phyloP scores from a whole-genome alignment of 768 basidiomycete species.

The Paxillus ammoniavirescens region DNA sequence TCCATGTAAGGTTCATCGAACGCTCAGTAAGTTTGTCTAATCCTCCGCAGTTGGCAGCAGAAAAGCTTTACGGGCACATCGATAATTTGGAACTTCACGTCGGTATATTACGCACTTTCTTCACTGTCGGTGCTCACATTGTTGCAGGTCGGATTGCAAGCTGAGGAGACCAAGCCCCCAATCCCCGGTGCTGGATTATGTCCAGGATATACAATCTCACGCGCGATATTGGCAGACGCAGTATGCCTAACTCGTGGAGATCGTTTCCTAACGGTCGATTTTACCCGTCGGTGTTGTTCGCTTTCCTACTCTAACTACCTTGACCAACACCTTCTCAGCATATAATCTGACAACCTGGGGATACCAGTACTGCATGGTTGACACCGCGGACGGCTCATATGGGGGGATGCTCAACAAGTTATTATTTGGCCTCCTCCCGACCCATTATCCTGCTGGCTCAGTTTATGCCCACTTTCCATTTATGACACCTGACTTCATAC shows the following conservation, averaged over 20 bases:
- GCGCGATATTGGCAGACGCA: slow-evolving; percentile 82
- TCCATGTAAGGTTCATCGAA: slow-evolving; percentile 42
- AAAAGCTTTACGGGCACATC: slow-evolving; percentile 65
- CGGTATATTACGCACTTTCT: slow-evolving; percentile 18
- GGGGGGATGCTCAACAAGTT: slow-evolving; percentile 76
- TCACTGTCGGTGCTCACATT: neutral
- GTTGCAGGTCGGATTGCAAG: slow-evolving; percentile 59
- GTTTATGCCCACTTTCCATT: slow-evolving; percentile 83
- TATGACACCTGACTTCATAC: slow-evolving; percentile 49
- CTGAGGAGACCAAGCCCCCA: slow-evolving; percentile 67
- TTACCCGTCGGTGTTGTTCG: slow-evolving; percentile 56
- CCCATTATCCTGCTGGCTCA: slow-evolving; percentile 62
- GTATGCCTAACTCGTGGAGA: slow-evolving; percentile 77
- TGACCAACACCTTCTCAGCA: slow-evolving; percentile 39
- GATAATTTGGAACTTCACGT: slow-evolving; percentile 81
- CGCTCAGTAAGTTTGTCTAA: neutral
- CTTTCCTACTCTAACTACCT: neutral
- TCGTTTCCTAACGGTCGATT: slow-evolving; percentile 73
- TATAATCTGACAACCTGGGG: slow-evolving; percentile 80
- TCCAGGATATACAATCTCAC: slow-evolving; percentile 80
- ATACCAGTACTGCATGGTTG: slow-evolving; percentile 65
- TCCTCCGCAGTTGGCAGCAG: slow-evolving; percentile 52
- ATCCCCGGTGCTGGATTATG: slow-evolving; percentile 73
- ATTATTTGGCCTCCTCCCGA: slow-evolving; percentile 68
- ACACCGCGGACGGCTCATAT: slow-evolving; percentile 64